Percentiles rank a stretch among this genome's conserved stretches.
phyloP scores from a whole-genome alignment of 352 stramenopile genomes.

The Phytophthora capsici region DNA sequence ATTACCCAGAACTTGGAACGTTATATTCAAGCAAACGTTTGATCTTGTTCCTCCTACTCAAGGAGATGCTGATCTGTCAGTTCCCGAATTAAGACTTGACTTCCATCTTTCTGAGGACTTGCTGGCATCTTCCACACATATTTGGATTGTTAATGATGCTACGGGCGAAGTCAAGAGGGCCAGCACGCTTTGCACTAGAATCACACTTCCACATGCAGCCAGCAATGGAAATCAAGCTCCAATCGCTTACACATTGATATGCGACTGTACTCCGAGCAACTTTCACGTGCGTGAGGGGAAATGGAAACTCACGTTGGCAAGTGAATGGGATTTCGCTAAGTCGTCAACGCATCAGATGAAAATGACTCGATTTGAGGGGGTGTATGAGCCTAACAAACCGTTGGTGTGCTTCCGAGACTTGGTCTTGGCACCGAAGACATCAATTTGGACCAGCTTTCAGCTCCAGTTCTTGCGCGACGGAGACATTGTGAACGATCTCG shows the following conservation, averaged over 20 bases:
- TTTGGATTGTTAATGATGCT: conserved; percentile 56
- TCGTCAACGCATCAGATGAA: conserved; percentile 45
- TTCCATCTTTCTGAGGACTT: conserved; percentile 65
- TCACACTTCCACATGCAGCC: conserved; percentile 20
- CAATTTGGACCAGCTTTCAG: conserved; percentile 54
- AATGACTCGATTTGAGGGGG: conserved; percentile 52
- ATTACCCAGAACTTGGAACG: conserved; percentile 55
- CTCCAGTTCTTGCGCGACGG: conserved; percentile 47
- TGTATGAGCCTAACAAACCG: conserved; percentile 72
- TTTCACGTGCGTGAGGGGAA: conserved; percentile 48
- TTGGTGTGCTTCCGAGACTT: conserved; percentile 75
- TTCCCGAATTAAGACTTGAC: conserved; percentile 54
- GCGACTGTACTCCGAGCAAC: conserved; percentile 50
- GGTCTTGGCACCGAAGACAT: conserved; percentile 47
- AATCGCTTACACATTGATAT: conserved; percentile 55
- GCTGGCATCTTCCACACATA: conserved; percentile 50
- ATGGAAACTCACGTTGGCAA: conserved; percentile 69
- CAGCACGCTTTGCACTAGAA: conserved; percentile 39
- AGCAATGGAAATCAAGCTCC: conserved; percentile 2
- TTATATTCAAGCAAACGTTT: conserved; percentile 69
- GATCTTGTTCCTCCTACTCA: conserved; percentile 33
- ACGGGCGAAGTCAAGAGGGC: conserved; percentile 43
- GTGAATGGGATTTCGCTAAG: conserved; percentile 50
- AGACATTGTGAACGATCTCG: conserved; percentile 35
- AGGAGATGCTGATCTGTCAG: conserved; percentile 5